Conservation (phyloP, 2,329 filamentous ascomycete species). For the Cytospora schulzeri region DNA sequence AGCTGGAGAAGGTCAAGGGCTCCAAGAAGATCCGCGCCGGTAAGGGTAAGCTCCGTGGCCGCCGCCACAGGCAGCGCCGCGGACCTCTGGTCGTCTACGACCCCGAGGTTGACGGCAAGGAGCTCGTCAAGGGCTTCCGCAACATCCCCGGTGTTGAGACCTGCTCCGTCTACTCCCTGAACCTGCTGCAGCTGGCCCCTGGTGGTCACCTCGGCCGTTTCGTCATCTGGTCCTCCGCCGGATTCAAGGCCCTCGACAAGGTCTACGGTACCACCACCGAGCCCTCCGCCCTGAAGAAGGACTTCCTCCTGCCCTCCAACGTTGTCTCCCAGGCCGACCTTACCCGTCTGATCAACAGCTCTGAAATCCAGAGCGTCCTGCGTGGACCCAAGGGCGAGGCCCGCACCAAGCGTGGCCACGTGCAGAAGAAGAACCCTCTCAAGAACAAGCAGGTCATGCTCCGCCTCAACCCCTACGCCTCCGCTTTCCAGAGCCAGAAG, state of each 20-base stretch:
- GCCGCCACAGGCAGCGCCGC: slow-evolving; percentile 95
- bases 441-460: slow-evolving; percentile 98
- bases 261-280: slow-evolving; percentile 94
- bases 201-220: slow-evolving; percentile 99
- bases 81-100: slow-evolving; percentile 98
- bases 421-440: slow-evolving; percentile 99
- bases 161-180: slow-evolving; percentile 87
- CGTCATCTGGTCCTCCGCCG: slow-evolving; percentile 97
- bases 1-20: slow-evolving; percentile 93
- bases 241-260: slow-evolving; percentile 94
- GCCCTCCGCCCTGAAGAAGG: slow-evolving; percentile 93
- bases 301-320: slow-evolving; percentile 95
- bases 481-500: slow-evolving; percentile 85
- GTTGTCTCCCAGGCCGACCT: slow-evolving; percentile 93
- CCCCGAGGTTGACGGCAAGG: slow-evolving; percentile 91
- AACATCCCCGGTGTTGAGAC: slow-evolving; percentile 99
- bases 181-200: slow-evolving; percentile 98
- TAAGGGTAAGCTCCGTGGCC: slow-evolving; percentile 98
- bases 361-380: slow-evolving; percentile 96
- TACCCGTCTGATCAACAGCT: slow-evolving; percentile 97
- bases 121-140: slow-evolving; percentile 92
- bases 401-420: slow-evolving; percentile 82
- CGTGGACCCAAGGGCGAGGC: slow-evolving; percentile 87
- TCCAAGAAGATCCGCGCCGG: slow-evolving; percentile 97
- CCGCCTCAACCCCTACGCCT: slow-evolving; percentile 97